Evolutionary conservation across 768 basidiomycete species (phyloP), one percentile per base, ranked within the genome.

Genomic region (Lactarius indigo): DNA sequence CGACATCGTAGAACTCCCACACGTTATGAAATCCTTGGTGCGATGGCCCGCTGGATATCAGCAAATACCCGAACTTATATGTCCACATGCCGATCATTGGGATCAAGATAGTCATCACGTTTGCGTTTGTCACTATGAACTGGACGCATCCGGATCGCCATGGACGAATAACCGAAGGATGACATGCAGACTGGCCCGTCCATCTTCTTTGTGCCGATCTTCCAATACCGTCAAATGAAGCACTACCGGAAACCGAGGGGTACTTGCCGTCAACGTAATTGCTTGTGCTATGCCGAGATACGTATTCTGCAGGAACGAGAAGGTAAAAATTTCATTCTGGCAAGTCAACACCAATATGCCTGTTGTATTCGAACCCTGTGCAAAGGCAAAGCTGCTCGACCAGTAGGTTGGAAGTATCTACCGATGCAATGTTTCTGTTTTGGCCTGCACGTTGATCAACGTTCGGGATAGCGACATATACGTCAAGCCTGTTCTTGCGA

Each of bases 11-110:
- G 76, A 94, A 94, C 71, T 93, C 91, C 91, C 91, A 92, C 17
- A 72, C 83, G 65, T 92, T 89, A 72, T 92, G 91, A 76, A 90
- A 91, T 4, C 60, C 84, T 84, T 86, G 23, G 26, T 23, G 44
- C 9, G 26, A 20, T 15, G 18, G 18, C 33, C 28, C 39, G 50
- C 42, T 37, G 9, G 18, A 61, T 57, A 39, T 33, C 41, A 41
- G 50, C 26, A 54, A n/a, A 28, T 20, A 90, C 87, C 91, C 92
- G 60, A 94, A 72, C 68, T 82, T 89, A 9, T 78, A 68, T 0
- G 91, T 91, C 91, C 91, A 92, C 55, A 93, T 86, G 4, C 92
- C 91, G 56, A 92, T 80, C 89, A 90, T 89, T 13, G 91, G 90
- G 60, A 94, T 91, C 47, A 92, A 52, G 28, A 92, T 83, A 3